Base-by-base conservation (phyloP, 208 protist species). In the Crithidia acanthocephali region DNA sequence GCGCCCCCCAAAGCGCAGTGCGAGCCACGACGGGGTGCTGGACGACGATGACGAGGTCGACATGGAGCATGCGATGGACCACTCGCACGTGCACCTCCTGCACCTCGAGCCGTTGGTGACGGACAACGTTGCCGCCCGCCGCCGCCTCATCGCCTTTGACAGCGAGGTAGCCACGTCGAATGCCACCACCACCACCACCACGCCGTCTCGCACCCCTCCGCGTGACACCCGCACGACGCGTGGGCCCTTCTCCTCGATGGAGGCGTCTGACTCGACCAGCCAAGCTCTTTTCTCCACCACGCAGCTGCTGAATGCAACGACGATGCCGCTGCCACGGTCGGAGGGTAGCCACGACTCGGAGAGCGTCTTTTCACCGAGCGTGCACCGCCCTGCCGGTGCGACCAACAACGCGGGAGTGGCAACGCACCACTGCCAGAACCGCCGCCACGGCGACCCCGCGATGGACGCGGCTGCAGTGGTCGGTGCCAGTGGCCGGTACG, bases 251-350 rank as follows among this genome's bases (percentile, higher is more conserved):
- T 27, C 48, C 2, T 68, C 62, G 35, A 30, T 68, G 48, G 47
- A 56, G 2, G 33, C 48, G 0, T 68, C 62, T 27, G 62, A 68
- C 35, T 58, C 62, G 2, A 37, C 22, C 48, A 68, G 20, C 22
- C 25, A 35, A 9, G 48, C 48, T 16, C 63, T 70, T 25, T 44
- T 45, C 45, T 55, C 55, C 13, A 61, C 64, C n/a, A 61, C 42
- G 47, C 35, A 64, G 55, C 45, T 70, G 45, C 33, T 57, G 22
- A 52, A 59, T 50, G 71, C 71, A 0, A 70, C 71, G 37, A 60
- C 55, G 37, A 70, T 70, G 63, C 30, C 63, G 52, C 63, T 45
- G 48, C 33, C 62, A 15, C 47, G 10, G 22, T 58, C 22, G n/a
- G 62, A 68, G 62, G 50, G 23, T 50, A 68, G 48, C n/a, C 47